Evolutionary conservation across 768 basidiomycete genomes (phyloP).

Genomic region (Pleurotus ostreatus): DNA sequence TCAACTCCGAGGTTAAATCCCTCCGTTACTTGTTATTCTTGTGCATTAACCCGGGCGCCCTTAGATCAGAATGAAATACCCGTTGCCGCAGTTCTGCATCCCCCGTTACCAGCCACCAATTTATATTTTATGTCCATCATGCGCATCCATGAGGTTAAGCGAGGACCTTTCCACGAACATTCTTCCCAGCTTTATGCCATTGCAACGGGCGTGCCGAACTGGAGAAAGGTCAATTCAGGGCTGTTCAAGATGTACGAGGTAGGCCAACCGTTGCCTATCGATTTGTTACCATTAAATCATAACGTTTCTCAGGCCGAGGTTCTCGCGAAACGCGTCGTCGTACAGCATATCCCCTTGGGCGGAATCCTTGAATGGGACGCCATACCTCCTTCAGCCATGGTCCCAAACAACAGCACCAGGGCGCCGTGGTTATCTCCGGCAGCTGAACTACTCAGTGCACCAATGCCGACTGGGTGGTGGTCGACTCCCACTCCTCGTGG

Average conservation of each 20-base stretch:
- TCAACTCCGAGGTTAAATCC: slow-evolving; percentile 67
- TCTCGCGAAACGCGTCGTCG: slow-evolving; percentile 90
- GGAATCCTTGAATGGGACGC: slow-evolving; percentile 69
- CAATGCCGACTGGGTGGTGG: slow-evolving; percentile 7
- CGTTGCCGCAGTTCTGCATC: slow-evolving; percentile 59
- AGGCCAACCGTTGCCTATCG: slow-evolving; percentile 17
- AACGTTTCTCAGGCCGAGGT: slow-evolving; percentile 70
- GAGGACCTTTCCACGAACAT: slow-evolving; percentile 88
- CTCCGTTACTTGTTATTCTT: slow-evolving; percentile 6
- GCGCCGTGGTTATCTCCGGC: slow-evolving; percentile 6
- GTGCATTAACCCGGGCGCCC: slow-evolving; percentile 6
- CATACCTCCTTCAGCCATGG: slow-evolving; percentile 1
- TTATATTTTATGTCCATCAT: slow-evolving; percentile 77
- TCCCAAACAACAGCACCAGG: slow-evolving; percentile 1
- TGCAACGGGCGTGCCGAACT: slow-evolving; percentile 82
- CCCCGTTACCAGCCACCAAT: slow-evolving; percentile 60
- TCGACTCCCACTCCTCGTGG: neutral
- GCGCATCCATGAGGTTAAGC: slow-evolving; percentile 78
- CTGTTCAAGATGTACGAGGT: slow-evolving; percentile 96
- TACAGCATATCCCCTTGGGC: slow-evolving; percentile 89
- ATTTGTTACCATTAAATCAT: neutral
- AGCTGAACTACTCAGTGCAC: neutral
- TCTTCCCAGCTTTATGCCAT: slow-evolving; percentile 88
- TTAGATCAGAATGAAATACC: slow-evolving; percentile 64
- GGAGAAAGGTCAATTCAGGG: slow-evolving; percentile 87